These are phyloP conservation scores for Rhizodiscina lignyota DNA, from an alignment of 495 filamentous ascomycete genomes.

Conservation along the genomic window DNA sequence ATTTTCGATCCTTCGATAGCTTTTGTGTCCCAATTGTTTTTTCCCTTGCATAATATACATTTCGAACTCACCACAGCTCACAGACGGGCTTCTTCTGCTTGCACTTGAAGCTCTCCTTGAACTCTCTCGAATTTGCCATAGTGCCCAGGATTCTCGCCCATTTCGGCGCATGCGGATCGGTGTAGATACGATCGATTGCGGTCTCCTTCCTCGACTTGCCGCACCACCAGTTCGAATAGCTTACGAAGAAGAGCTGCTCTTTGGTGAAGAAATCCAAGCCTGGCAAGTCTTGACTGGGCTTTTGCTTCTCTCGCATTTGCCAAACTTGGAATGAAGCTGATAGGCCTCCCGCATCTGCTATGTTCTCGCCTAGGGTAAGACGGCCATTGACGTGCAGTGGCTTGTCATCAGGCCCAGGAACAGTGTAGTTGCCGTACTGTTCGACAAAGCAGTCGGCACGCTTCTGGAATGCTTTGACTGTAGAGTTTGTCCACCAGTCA, in stretches of 20 bases:
- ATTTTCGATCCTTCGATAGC: too few species aligned
- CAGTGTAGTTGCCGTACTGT: slow-evolving; percentile 48
- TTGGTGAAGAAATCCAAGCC: slow-evolving; percentile 48
- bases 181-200: slow-evolving; percentile 37
- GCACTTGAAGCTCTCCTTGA: slow-evolving; percentile 51
- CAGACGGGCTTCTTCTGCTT: slow-evolving; percentile 46
- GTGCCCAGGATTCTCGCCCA: slow-evolving; percentile 43
- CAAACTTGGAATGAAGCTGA: slow-evolving; percentile 49
- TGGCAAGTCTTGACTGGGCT: slow-evolving; percentile 41
- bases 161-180: slow-evolving; percentile 48
- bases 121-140: slow-evolving; percentile 50
- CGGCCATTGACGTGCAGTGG: slow-evolving; percentile 49
- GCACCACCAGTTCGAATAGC: slow-evolving; percentile 54
- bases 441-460: slow-evolving; percentile 54
- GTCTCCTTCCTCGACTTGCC: slow-evolving; percentile 40
- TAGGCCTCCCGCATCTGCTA: slow-evolving; percentile 59
- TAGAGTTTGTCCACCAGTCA: slow-evolving; percentile 55
- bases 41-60: not conserved
- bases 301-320: slow-evolving; percentile 36
- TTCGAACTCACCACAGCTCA: slow-evolving; percentile 41
- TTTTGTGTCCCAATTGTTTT: too few species aligned
- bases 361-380: slow-evolving; percentile 58
- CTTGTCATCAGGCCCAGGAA: slow-evolving; percentile 35
- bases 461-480: slow-evolving; percentile 42
- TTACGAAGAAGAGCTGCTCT: slow-evolving; percentile 59